Evolutionary conservation across 208 protist genomes (phyloP).

Genomic region (Crithidia thermophila): DNA sequence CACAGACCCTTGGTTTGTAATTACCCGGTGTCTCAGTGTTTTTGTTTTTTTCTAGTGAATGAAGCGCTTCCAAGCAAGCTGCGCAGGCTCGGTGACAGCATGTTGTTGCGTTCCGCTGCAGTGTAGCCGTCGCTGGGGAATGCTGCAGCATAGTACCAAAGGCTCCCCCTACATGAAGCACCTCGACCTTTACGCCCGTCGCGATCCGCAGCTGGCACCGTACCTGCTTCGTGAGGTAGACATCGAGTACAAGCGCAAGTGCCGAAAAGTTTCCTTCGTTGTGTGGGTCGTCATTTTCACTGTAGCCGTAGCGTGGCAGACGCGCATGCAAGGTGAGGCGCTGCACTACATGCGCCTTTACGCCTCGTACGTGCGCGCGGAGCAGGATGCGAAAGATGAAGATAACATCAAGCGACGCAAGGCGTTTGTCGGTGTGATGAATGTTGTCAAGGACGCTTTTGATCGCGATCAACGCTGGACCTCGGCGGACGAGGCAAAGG

Average conservation of each 20-base stretch:
- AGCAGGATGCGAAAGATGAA: slow-evolving; percentile 82
- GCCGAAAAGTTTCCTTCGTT: slow-evolving; percentile 85
- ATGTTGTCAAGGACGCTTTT: slow-evolving; percentile 79
- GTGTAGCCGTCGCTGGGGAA: slow-evolving; percentile 49
- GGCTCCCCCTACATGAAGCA: slow-evolving; percentile 90
- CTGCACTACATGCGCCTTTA: slow-evolving; percentile 88
- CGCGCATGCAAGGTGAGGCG: slow-evolving; percentile 74
- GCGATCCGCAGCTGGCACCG: slow-evolving; percentile 87
- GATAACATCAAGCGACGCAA: slow-evolving; percentile 77
- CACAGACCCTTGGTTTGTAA: too few relatives aligned
- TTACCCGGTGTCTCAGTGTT: background rate
- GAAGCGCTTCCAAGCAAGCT: slow-evolving; percentile 17
- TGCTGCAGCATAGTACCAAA: slow-evolving; percentile 86
- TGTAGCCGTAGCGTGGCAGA: slow-evolving; percentile 62
- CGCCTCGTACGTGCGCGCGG: slow-evolving; percentile 58
- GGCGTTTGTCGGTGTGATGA: slow-evolving; percentile 80
- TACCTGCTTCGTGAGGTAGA: slow-evolving; percentile 91
- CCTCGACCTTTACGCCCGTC: slow-evolving; percentile 89
- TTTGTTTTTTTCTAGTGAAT: slow-evolving; percentile 15
- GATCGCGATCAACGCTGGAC: slow-evolving; percentile 78
- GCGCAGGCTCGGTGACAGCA: slow-evolving; percentile 3
- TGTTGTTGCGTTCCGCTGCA: slow-evolving; percentile 23
- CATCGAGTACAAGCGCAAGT: slow-evolving; percentile 91
- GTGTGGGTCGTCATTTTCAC: slow-evolving; percentile 82
- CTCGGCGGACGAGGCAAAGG: slow-evolving; percentile 49